Conservation (phyloP, 2,329 filamentous ascomycete genomes). For the Cladophialophora yegresii region DNA sequence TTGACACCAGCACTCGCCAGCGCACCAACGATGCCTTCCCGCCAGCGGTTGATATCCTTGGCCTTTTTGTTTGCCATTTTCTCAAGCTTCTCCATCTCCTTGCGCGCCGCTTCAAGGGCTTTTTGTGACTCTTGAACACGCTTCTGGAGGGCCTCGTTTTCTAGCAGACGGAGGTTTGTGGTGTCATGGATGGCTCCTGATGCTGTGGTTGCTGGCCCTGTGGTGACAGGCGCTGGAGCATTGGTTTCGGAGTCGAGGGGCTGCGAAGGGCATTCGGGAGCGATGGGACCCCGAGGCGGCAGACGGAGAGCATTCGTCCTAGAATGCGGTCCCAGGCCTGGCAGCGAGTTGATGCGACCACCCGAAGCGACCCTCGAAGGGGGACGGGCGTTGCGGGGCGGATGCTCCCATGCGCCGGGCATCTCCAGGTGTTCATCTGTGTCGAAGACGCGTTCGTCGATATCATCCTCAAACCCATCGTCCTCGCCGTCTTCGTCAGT, state of each 20-base stretch:
- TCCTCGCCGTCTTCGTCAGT: constrained; percentile 25
- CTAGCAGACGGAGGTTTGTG: constrained; percentile 45
- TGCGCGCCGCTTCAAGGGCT: constrained; percentile 71
- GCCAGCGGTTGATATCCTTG: constrained; percentile 35
- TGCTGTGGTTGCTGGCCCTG: neutral
- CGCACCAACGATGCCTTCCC: constrained; percentile 27
- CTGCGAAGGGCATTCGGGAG: neutral
- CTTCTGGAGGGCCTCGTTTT: constrained; percentile 45
- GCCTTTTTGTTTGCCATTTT: constrained; percentile 42
- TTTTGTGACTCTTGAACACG: constrained; percentile 51
- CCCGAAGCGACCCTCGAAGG: constrained; percentile 1
- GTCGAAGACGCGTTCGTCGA: constrained; percentile 18
- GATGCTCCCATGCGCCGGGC: constrained; percentile 28
- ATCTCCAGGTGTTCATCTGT: constrained; percentile 19
- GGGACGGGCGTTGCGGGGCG: constrained; percentile 6
- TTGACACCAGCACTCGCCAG: constrained; percentile 10
- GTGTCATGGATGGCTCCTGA: neutral
- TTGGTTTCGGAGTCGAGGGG: neutral
- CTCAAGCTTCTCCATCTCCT: constrained; percentile 60
- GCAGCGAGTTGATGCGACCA: constrained; percentile 19
- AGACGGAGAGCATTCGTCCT: constrained; percentile 20
- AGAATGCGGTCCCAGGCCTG: constrained; percentile 26
- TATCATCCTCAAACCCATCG: constrained; percentile 22
- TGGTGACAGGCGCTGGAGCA: neutral
- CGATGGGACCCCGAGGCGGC: constrained; percentile 1